Conservation (phyloP, 352 stramenopile genomes). For the Pythium volutum region DNA sequence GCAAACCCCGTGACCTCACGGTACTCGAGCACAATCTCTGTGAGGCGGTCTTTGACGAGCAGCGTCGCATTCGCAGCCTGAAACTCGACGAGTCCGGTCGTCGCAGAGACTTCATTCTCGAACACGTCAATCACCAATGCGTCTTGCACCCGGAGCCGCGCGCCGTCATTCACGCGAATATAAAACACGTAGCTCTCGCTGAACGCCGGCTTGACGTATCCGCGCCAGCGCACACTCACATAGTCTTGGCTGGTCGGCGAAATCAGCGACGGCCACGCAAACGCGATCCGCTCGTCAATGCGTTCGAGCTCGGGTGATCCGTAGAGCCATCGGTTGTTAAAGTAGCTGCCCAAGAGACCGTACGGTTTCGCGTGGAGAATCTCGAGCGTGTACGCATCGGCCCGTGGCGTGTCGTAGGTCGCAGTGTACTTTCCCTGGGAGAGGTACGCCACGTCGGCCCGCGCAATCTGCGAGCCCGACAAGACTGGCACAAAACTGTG, state of each 20-base stretch:
- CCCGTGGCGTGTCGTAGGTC: conserved; percentile 85
- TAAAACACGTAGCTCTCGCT: conserved; percentile 81
- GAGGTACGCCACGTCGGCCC: conserved; percentile 61
- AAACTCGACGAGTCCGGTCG: conserved; percentile 15
- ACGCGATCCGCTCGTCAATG: conserved; percentile 89
- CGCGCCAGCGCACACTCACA: conserved; percentile 91
- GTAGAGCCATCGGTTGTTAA: conserved; percentile 95
- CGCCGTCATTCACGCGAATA: conserved; percentile 79
- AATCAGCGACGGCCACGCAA: conserved; percentile 90
- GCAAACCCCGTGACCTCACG: conserved; percentile 89
- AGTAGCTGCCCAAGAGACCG: conserved; percentile 92
- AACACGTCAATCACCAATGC: conserved; percentile 84
- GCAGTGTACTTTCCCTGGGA: conserved; percentile 81
- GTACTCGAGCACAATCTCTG: conserved; percentile 86
- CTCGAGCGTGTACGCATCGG: conserved; percentile 85
- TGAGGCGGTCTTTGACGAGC: conserved; percentile 27
- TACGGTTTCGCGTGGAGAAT: conserved; percentile 67
- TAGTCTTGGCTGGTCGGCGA: conserved; percentile 92
- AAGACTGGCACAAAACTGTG: conserved; percentile 70
- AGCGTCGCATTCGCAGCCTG: conserved; percentile 13
- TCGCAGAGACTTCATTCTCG: conserved; percentile 35
- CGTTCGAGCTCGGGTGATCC: conserved; percentile 77
- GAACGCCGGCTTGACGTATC: conserved; percentile 86
- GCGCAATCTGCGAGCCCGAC: conserved; percentile 43
- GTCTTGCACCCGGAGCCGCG: conserved; percentile 79